Conservation (phyloP, 441 rosid genomes). For the Gossypium gossypioides region DNA sequence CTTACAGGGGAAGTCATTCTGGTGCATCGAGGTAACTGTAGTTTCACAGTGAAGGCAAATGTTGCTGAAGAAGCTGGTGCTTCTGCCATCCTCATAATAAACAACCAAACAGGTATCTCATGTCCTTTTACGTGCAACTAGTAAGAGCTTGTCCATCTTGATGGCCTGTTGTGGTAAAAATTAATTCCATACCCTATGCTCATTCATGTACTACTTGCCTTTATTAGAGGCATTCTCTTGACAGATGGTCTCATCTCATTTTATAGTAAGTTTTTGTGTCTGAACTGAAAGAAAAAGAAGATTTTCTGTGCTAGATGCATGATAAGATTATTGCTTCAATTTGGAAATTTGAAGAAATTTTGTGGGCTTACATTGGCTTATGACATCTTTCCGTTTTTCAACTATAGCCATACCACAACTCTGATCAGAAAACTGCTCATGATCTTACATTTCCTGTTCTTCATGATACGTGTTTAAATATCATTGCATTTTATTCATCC, state of each 20-base stretch:
- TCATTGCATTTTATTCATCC: background rate
- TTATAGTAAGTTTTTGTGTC: background rate
- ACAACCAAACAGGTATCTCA: conserved; percentile 33
- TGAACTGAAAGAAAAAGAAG: background rate
- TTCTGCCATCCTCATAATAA: conserved; percentile 42
- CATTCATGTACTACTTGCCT: background rate
- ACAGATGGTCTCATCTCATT: background rate
- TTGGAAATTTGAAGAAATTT: background rate
- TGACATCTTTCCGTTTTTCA: background rate
- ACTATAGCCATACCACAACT: background rate
- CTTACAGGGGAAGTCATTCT: conserved; percentile 35
- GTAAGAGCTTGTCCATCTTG: conserved; percentile 2
- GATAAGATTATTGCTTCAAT: background rate
- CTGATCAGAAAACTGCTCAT: background rate
- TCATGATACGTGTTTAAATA: background rate
- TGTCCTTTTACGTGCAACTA: background rate
- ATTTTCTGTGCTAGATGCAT: background rate
- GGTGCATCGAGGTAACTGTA: conserved; percentile 44
- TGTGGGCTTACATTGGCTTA: background rate
- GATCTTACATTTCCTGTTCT: background rate
- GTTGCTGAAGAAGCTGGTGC: conserved; percentile 37
- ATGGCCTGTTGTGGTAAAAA: conserved; percentile 5
- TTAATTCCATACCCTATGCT: background rate
- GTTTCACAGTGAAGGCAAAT: conserved; percentile 41
- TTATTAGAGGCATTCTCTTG: background rate